These are phyloP conservation scores for Polyrhizophydium stewartii DNA, from an alignment of 371 early-diverging fungal species.

Conservation along the genomic window DNA sequence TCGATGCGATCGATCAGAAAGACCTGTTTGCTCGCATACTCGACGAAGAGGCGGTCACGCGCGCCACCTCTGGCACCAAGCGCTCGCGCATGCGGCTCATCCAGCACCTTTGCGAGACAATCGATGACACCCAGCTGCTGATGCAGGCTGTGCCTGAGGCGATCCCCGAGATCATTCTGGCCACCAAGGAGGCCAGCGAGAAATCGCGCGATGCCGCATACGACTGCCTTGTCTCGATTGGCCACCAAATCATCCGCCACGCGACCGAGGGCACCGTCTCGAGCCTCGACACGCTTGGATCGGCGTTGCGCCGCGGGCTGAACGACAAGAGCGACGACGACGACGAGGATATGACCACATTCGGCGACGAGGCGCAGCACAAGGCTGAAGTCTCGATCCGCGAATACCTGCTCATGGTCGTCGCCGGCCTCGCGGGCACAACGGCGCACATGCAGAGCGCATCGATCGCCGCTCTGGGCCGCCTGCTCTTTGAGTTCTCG, in stretches of 20 bases:
- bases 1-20: conserved; percentile 12
- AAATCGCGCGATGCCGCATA: conserved; percentile 80
- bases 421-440: conserved; percentile 89
- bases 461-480: conserved; percentile 74
- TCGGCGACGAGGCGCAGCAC: conserved; percentile 1
- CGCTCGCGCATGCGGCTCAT: conserved; percentile 31
- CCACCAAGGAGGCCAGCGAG: conserved; percentile 91
- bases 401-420: conserved; percentile 69
- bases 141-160: conserved; percentile 81
- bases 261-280: not conserved
- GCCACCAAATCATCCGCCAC: conserved; percentile 66
- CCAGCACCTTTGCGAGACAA: conserved; percentile 18
- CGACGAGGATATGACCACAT: conserved; percentile 2
- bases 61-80: conserved; percentile 32
- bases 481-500: conserved; percentile 87
- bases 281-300: not conserved
- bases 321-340: conserved; percentile 16
- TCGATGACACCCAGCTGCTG: conserved; percentile 16
- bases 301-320: not conserved
- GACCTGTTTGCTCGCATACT: conserved; percentile 28
- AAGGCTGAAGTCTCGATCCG: conserved; percentile 17
- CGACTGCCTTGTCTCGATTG: conserved; percentile 83
- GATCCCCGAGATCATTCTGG: conserved; percentile 85
- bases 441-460: conserved; percentile 93
- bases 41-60: conserved; percentile 32